Evolutionary conservation across 225 moss, liverwort and hornwort species (phyloP).

Genomic region (Takakia lepidozioides): DNA sequence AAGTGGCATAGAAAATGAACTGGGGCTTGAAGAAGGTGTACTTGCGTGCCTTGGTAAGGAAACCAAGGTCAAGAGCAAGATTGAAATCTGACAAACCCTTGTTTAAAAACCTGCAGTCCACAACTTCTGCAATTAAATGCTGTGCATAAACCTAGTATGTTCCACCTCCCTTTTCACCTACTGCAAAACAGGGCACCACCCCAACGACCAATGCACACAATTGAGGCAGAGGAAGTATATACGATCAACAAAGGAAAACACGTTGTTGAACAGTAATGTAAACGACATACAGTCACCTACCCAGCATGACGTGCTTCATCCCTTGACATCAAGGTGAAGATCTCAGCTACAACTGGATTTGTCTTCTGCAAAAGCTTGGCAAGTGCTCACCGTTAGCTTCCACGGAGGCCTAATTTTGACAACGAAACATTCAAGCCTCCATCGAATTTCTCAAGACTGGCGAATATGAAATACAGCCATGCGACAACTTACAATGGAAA

Average conservation of each 20-base stretch:
- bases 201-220: neutral
- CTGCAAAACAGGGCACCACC: too few species aligned
- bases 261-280: neutral
- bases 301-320: slow-evolving; percentile 97
- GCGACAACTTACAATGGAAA: neutral
- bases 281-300: slow-evolving; percentile 12
- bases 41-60: slow-evolving; percentile 92
- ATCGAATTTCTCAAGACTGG: neutral
- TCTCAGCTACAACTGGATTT: slow-evolving; percentile 86
- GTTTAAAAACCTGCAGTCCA: slow-evolving; percentile 53
- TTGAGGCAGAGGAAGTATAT: too few species aligned
- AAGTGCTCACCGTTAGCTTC: neutral
- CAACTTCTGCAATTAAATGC: too few species aligned
- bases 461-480: too few species aligned
- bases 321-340: slow-evolving; percentile 96
- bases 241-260: neutral
- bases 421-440: neutral
- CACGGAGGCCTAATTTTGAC: neutral
- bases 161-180: too few species aligned
- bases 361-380: slow-evolving; percentile 52
- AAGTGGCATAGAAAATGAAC: slow-evolving; percentile 96
- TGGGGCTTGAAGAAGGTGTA: slow-evolving; percentile 98
- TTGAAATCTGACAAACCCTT: slow-evolving; percentile 93
- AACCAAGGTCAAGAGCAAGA: slow-evolving; percentile 80
- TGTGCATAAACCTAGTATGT: neutral